Percentiles rank a stretch among this genome's conserved stretches.
These are phyloP conservation scores for Phaseolus coccineus DNA, from an alignment of 331 rosid genomes.

Conservation along the genomic window DNA sequence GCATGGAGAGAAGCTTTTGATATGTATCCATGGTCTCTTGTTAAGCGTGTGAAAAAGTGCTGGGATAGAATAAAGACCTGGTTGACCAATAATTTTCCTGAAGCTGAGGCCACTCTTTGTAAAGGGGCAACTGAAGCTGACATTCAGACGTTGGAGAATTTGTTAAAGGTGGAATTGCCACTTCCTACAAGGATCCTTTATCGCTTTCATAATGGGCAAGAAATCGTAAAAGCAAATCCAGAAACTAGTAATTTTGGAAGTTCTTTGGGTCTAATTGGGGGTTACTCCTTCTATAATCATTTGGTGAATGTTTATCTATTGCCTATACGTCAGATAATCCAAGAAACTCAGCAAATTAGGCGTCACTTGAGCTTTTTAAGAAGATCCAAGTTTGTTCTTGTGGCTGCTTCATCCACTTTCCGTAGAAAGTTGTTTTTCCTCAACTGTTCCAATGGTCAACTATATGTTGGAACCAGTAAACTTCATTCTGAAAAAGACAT, in stretches of 20 bases:
- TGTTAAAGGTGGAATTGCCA: slow-evolving; percentile 74
- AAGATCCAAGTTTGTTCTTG: slow-evolving; percentile 59
- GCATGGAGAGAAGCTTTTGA: slow-evolving; percentile 72
- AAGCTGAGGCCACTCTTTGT: slow-evolving; percentile 70
- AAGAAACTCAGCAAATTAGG: slow-evolving; percentile 49
- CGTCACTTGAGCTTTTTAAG: slow-evolving; percentile 47
- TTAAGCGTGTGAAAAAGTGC: slow-evolving; percentile 77
- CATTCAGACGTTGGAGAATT: slow-evolving; percentile 62
- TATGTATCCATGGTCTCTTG: slow-evolving; percentile 92
- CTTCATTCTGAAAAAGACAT: slow-evolving; percentile 61
- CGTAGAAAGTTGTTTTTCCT: slow-evolving; percentile 70
- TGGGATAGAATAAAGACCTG: slow-evolving; percentile 71
- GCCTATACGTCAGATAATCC: slow-evolving; percentile 61
- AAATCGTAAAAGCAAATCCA: slow-evolving; percentile 41
- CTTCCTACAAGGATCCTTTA: slow-evolving; percentile 81
- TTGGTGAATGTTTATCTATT: slow-evolving; percentile 70
- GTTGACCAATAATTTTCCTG: slow-evolving; percentile 68
- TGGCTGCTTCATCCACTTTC: slow-evolving; percentile 67
- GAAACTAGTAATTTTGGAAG: slow-evolving; percentile 42
- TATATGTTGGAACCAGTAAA: slow-evolving; percentile 72
- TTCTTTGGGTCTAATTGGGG: slow-evolving; percentile 85
- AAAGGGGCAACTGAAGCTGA: slow-evolving; percentile 81
- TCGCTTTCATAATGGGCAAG: slow-evolving; percentile 89
- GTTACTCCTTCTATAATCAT: slow-evolving; percentile 69
- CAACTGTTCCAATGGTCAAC: slow-evolving; percentile 73